A percentile compares a stretch with the other conserved stretches of the same genome.
These are phyloP conservation scores for Acanthamoeba pearcei DNA, from an alignment of 208 protist species.

Conservation along the genomic window DNA sequence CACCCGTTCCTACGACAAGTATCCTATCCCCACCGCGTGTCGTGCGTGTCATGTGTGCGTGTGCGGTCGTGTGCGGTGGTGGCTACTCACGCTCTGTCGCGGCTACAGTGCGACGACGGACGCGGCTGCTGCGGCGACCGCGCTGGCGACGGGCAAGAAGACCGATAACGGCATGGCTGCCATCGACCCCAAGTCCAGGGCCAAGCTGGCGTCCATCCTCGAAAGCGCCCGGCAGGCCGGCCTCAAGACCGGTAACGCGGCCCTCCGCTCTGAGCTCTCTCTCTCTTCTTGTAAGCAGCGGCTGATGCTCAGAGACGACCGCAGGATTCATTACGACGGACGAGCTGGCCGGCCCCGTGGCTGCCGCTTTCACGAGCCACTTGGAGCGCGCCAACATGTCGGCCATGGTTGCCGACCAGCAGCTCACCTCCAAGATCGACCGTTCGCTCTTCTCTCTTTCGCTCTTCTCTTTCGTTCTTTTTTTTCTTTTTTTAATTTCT, in stretches of 20 bases:
- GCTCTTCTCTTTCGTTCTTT: neutral
- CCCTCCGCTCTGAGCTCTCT: neutral
- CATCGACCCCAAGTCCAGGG: neutral
- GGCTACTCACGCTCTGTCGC: neutral
- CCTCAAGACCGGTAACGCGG: slow-evolving; percentile 25
- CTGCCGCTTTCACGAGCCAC: slow-evolving; percentile 22
- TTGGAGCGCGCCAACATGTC: slow-evolving; percentile 1
- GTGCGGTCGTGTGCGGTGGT: neutral
- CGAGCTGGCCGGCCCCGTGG: slow-evolving; percentile 24
- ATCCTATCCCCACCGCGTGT: neutral
- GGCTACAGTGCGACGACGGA: neutral
- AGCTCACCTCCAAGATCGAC: slow-evolving; percentile 21
- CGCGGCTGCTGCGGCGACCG: slow-evolving; percentile 29
- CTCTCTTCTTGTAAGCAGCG: neutral
- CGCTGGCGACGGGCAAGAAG: slow-evolving; percentile 51
- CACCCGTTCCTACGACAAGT: neutral
- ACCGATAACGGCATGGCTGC: slow-evolving; percentile 29
- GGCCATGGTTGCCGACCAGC: neutral
- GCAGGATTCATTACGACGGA: slow-evolving; percentile 24
- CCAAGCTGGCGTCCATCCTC: neutral
- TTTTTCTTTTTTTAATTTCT: too few species aligned
- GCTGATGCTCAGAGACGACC: neutral
- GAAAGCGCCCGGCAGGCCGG: slow-evolving; percentile 24
- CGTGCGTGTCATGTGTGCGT: neutral
- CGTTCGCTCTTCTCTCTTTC: neutral